Conservation (phyloP, 352 stramenopile genomes). For the Globisporangium cederbergense region DNA sequence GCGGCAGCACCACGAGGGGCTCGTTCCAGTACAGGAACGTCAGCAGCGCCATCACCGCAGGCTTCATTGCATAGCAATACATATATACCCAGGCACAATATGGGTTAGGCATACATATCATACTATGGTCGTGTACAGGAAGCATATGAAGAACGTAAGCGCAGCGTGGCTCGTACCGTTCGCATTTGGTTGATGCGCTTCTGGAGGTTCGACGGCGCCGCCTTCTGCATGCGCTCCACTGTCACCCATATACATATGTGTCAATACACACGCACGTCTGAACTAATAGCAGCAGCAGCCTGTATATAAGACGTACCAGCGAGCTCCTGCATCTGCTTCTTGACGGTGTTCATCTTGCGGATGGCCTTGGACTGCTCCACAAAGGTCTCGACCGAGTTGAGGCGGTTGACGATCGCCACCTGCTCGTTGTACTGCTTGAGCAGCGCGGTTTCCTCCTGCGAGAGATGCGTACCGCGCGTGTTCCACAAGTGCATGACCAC, state of each 20-base stretch:
- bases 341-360: constrained; percentile 81
- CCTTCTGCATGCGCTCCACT: constrained; percentile 68
- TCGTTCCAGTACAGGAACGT: constrained; percentile 77
- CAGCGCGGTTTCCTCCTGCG: constrained; percentile 50
- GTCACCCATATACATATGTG: constrained; percentile 8
- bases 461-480: constrained; percentile 43
- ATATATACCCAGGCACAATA: background rate
- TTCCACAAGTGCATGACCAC: constrained; percentile 54
- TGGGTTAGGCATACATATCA: constrained; percentile 4
- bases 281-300: background rate
- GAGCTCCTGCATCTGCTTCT: constrained; percentile 83
- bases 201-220: constrained; percentile 62
- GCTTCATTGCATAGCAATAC: constrained; percentile 26
- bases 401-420: constrained; percentile 71
- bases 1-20: constrained; percentile 63
- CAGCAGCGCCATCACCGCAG: constrained; percentile 45
- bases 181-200: constrained; percentile 72
- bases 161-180: constrained; percentile 38
- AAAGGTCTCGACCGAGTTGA: constrained; percentile 88
- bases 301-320: constrained; percentile 33
- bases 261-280: background rate
- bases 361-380: constrained; percentile 86
- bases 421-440: constrained; percentile 74
- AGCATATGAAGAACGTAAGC: background rate
- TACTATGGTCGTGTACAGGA: background rate